These are phyloP conservation scores for Apiospora pterosperma DNA, from an alignment of 2,329 filamentous ascomycete species.

Conservation along the genomic window DNA sequence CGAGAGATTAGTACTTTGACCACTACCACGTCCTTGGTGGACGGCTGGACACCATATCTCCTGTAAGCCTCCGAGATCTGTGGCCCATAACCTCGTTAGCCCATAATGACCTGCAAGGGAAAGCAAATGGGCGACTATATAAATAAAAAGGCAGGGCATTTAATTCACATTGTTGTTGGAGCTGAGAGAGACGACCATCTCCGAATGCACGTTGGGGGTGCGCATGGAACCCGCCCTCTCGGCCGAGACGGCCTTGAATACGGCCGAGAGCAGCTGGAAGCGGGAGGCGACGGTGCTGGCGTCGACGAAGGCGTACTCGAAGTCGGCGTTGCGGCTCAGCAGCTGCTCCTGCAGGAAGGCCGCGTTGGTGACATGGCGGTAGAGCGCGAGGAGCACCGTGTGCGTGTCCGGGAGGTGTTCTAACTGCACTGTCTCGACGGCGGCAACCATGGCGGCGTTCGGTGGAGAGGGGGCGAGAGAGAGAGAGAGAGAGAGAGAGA, in stretches of 20 bases:
- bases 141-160: background rate
- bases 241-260: slow-evolving; percentile 73
- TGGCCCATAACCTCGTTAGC: background rate
- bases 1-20: slow-evolving; percentile 68
- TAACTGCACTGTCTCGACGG: slow-evolving; percentile 64
- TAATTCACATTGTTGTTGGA: slow-evolving; percentile 73
- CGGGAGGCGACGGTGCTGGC: slow-evolving; percentile 74
- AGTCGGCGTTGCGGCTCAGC: slow-evolving; percentile 76
- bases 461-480: background rate
- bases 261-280: slow-evolving; percentile 69
- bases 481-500: too few relatives aligned
- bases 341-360: slow-evolving; percentile 78
- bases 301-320: slow-evolving; percentile 93
- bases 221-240: slow-evolving; percentile 60
- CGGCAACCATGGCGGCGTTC: slow-evolving; percentile 34
- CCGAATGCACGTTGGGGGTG: slow-evolving; percentile 84
- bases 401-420: slow-evolving; percentile 71
- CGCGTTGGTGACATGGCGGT: slow-evolving; percentile 73
- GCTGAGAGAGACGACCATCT: slow-evolving; percentile 78
- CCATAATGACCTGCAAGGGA: slow-evolving; percentile 1
- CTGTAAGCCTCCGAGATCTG: slow-evolving; percentile 92
- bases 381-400: slow-evolving; percentile 71
- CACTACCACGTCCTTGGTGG: slow-evolving; percentile 69
- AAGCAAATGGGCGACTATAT: background rate
- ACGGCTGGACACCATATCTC: slow-evolving; percentile 74